Conservation (phyloP, 805 yeast species). For the Lipomyces chichibuensis region DNA sequence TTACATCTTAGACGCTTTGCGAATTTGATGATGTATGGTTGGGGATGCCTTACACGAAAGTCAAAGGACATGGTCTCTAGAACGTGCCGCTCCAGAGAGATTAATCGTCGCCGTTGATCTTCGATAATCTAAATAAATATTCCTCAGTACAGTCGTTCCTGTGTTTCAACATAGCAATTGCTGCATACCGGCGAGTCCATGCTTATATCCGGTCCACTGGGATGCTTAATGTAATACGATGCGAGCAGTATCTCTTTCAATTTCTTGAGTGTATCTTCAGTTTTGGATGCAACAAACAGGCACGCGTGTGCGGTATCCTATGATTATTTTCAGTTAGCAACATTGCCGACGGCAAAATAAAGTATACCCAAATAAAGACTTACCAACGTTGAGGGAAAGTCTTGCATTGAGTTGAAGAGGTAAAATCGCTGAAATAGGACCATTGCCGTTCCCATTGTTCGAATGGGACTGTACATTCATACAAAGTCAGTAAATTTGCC, state of each 20-base stretch:
- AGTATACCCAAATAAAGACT: background rate
- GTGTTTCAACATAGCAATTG: constrained; percentile 43
- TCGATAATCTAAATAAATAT: constrained; percentile 25
- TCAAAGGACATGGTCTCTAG: constrained; percentile 77
- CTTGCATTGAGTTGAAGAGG: constrained; percentile 33
- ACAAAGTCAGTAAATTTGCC: background rate
- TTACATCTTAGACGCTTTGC: constrained; percentile 47
- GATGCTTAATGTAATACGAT: constrained; percentile 50
- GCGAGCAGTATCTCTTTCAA: constrained; percentile 61
- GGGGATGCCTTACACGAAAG: constrained; percentile 66
- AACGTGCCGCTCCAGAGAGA: constrained; percentile 65
- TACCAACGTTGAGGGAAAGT: constrained; percentile 26
- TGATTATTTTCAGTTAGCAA: background rate
- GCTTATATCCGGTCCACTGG: constrained; percentile 23
- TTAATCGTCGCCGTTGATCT: constrained; percentile 51
- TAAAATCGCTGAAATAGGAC: constrained; percentile 35
- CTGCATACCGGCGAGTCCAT: constrained; percentile 31
- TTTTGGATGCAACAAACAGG: constrained; percentile 68
- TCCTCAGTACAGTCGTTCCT: background rate
- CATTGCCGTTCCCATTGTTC: constrained; percentile 38
- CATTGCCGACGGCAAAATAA: background rate
- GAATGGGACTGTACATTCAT: constrained; percentile 32
- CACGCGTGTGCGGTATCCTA: constrained; percentile 68
- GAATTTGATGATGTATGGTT: constrained; percentile 66
- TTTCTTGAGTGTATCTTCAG: constrained; percentile 80